Evolutionary conservation across 345 rosid genomes (phyloP), one percentile per base, ranked within the genome.

Genomic region (Erucastrum elatum): DNA sequence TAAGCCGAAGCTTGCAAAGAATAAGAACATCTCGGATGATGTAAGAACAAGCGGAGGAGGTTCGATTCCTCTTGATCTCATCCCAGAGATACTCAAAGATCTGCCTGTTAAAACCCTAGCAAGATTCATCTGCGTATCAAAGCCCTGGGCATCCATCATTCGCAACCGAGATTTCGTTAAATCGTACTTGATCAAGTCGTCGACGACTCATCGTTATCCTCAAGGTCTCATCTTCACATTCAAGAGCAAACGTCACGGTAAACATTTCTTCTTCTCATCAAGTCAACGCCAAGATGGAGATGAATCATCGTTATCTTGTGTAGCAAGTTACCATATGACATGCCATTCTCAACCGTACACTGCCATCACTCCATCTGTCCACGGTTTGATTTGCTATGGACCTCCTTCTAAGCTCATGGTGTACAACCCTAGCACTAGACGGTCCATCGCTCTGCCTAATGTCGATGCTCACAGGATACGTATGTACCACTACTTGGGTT

Each of bases 401-500:
- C 15, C 35, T 60, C 53, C 80, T 68, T 46, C 53, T 21, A 2
- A 21, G 1, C 69, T 76, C 3, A 33, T 21, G 26, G 53, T 69
- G 0, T 68, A 63, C 33, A 76, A 76, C 63, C 80, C 74, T 76
- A 76, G 75, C 26, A 61, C 69, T 0, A 46, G 74, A 68, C 0
- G 13, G 7, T 44, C 69, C 37, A 68, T 76, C 5, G 8, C 39
- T 8, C 26, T 76, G 17, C 80, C 68, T 0, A 69, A 21, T n/a
- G 12, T 61, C 10, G 53, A 68, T 44, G 10, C 78, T 37, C 17
- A 15, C 1, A 37, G 41, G 13, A 6, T 10, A 4, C 17, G 27
- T 9, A 66, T 56, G 39, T 56, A 66, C 44, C 72, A 66, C 26
- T 66, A n/a, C 78, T 56, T 75, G 29, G 78, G 72, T 75, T 75